phyloP scores from a whole-genome alignment of 2,329 filamentous ascomycete species.

The Rutstroemia sp. region DNA sequence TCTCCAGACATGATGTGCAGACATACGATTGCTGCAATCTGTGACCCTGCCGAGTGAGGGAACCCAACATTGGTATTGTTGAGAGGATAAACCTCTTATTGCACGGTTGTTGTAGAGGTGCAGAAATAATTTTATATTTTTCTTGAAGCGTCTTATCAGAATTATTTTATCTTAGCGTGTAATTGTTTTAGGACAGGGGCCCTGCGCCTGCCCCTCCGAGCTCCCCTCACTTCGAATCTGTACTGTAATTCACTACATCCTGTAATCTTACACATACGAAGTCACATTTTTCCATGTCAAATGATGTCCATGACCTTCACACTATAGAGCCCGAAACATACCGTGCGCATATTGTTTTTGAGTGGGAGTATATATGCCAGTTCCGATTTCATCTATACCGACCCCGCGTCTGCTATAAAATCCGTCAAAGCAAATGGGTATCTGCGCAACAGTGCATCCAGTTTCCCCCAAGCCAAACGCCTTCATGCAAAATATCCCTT shows the following conservation, averaged over 20 bases:
- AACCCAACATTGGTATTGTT: constrained; percentile 19
- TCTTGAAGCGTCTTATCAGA: too few relatives aligned
- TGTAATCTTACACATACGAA: too few relatives aligned
- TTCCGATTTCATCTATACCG: not conserved
- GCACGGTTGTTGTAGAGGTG: too few relatives aligned
- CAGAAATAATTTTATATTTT: too few relatives aligned
- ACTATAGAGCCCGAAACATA: too few relatives aligned
- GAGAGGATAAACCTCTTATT: not conserved
- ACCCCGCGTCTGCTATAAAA: not conserved
- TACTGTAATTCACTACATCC: too few relatives aligned
- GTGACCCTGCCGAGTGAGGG: constrained; percentile 18
- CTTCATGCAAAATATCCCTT: constrained; percentile 2
- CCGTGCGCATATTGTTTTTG: not conserved
- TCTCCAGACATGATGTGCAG: constrained; percentile 21
- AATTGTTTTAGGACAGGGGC: not conserved
- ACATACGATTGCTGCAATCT: constrained; percentile 17
- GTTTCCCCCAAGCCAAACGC: constrained; percentile 7
- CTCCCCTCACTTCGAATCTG: not conserved
- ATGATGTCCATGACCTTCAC: too few relatives aligned
- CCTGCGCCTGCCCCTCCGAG: too few relatives aligned
- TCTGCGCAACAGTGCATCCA: constrained; percentile 11
- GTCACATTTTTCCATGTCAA: too few relatives aligned
- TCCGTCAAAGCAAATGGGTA: constrained; percentile 19
- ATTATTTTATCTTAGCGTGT: constrained; percentile 2
- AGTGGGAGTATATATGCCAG: not conserved